Evolutionary conservation across 371 early-diverging fungal species (phyloP), one percentile per base, ranked within the genome.

Genomic region (Circinella umbellata): DNA sequence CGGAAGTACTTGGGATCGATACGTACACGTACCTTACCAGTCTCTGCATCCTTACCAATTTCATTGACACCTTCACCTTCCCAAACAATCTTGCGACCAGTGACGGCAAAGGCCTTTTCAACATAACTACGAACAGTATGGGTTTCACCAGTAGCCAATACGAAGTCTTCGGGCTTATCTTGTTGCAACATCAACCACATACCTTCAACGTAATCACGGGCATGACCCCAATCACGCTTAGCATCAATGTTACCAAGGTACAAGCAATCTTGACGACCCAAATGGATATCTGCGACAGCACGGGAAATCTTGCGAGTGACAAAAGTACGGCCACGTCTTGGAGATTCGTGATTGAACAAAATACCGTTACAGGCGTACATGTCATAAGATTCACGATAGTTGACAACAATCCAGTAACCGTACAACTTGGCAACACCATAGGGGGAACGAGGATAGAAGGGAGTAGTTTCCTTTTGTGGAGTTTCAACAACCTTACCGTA

Each of bases 151-250:
- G 95, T 93, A 13, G 95, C 93, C 69, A 95, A 78, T 14, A 95
- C 94, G 77, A 87, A 95, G 77, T 95, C 95, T 27, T 93, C 89
- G 14, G 93, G 90, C 13, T 73, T 53, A 14, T 93, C 90, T 75
- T 93, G 93, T 76, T 93, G 95, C 11, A 95, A 82, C 92, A 95
- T 95, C 64, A 89, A 80, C 93, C 93, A 93, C 95, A 93, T 95
- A 66, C 94, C 95, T 82, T 92, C 92, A 69, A 93, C 83, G 75
- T 95, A 95, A 74, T 95, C 95, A 61, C 89, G 85, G 20, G 94
- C 95, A 76, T 95, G 94, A 63, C 95, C 95, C 95, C 95, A 95
- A 82, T 93, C 94, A 80, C 95, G 89, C 82, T 89, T 89, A 60
- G 95, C 89, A 76, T 95, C 93, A 51, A 95, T 81, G 78, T 95